Evolutionary conservation across 2,329 filamentous ascomycete species (phyloP).

Genomic region (Paraconiothyrium sp.): DNA sequence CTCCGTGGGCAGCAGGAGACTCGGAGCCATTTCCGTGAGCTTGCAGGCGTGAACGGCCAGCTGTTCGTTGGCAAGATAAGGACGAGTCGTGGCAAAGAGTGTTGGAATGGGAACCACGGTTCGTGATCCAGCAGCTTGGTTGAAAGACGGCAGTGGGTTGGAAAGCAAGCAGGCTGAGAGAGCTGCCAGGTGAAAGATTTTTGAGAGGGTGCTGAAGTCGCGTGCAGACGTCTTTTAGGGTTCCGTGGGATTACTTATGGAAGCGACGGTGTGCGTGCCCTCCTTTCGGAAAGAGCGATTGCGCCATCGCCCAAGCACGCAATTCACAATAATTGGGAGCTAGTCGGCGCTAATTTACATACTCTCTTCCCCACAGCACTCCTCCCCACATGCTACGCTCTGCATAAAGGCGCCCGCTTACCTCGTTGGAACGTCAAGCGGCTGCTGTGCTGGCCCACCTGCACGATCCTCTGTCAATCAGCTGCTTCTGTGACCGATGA

Average conservation of each 20-base stretch:
- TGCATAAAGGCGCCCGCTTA: conserved; percentile 9
- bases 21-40: conserved; percentile 40
- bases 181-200: background rate
- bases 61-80: background rate
- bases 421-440: conserved; percentile 5
- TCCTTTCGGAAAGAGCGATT: conserved; percentile 16
- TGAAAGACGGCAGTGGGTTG: conserved; percentile 1
- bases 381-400: conserved; percentile 12
- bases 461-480: conserved; percentile 10
- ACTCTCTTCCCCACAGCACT: conserved; percentile 2
- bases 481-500: conserved; percentile 14
- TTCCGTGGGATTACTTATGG: conserved; percentile 12
- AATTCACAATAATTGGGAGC: conserved; percentile 19
- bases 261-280: conserved; percentile 9
- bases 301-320: conserved; percentile 21
- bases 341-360: conserved; percentile 11
- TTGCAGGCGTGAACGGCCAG: background rate
- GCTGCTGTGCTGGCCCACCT: background rate
- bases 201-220: background rate
- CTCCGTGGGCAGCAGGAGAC: conserved; percentile 39
- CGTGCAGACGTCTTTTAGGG: background rate
- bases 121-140: background rate
- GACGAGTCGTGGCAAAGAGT: background rate
- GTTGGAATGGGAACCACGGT: background rate
- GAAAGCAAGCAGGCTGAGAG: background rate